phyloP scores from a whole-genome alignment of 495 filamentous ascomycete genomes.

The Penicillium roqueforti region DNA sequence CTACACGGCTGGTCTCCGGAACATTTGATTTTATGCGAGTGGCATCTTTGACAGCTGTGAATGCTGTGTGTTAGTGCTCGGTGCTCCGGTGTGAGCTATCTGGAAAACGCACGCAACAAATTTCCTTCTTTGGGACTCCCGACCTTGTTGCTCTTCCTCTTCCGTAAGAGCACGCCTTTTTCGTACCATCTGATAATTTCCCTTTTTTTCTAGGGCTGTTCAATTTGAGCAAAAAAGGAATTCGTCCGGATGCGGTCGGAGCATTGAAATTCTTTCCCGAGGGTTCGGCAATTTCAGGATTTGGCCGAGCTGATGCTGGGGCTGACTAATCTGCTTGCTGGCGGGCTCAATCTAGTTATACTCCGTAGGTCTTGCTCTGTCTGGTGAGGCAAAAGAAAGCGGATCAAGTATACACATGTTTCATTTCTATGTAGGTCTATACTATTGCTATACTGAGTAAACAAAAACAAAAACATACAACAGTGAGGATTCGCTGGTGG shows the following conservation, averaged over 20 bases:
- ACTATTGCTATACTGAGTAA: too few relatives aligned
- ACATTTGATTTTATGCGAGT: conserved; percentile 46
- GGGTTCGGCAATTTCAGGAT: conserved; percentile 3
- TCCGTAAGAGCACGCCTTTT: conserved; percentile 13
- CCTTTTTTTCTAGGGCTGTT: background rate
- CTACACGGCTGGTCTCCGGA: conserved; percentile 40
- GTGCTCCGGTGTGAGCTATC: background rate
- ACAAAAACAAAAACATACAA: too few relatives aligned
- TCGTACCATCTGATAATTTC: conserved; percentile 15
- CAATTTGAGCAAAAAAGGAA: background rate
- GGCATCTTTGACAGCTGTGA: conserved; percentile 42
- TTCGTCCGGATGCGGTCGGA: background rate
- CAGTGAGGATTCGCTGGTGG: too few relatives aligned
- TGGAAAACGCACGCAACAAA: conserved; percentile 32
- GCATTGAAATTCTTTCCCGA: conserved; percentile 4
- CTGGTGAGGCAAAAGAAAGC: too few relatives aligned
- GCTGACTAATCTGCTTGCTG: conserved; percentile 1
- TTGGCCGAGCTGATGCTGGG: background rate
- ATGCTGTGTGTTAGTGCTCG: conserved; percentile 1
- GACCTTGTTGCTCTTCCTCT: conserved; percentile 12
- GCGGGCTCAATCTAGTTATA: too few relatives aligned
- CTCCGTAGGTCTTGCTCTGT: too few relatives aligned
- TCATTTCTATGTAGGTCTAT: too few relatives aligned
- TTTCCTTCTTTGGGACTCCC: conserved; percentile 31
- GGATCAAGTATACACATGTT: too few relatives aligned